Percentiles rank a stretch among this genome's conserved stretches.
These are phyloP conservation scores for Carex pumila DNA, from an alignment of 176 grass and related monocot genomes.

Conservation along the genomic window DNA sequence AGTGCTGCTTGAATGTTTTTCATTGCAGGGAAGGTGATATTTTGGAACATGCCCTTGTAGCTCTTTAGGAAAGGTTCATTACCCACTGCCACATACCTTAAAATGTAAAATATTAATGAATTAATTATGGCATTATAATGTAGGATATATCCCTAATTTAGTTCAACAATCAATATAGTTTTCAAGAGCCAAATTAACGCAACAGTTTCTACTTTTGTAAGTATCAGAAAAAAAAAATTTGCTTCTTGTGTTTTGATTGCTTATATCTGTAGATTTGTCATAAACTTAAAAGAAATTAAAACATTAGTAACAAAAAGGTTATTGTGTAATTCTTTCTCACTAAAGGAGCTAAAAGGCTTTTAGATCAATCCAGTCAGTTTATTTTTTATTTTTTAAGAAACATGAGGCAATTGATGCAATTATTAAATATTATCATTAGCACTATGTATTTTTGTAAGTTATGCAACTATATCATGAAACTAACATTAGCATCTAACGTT, in stretches of 20 bases:
- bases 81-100: conserved; percentile 64
- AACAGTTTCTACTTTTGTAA: not conserved
- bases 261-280: not conserved
- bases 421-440: not conserved
- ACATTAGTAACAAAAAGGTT: not conserved
- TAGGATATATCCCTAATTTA: not conserved
- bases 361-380: not conserved
- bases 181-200: not conserved
- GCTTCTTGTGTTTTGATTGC: not conserved
- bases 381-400: not conserved
- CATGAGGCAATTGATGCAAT: not conserved
- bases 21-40: conserved; percentile 51
- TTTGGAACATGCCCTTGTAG: conserved; percentile 75
- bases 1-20: conserved; percentile 89
- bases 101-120: not conserved
- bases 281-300: not conserved
- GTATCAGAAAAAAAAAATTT: not conserved
- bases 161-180: not conserved
- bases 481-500: not conserved
- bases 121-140: not conserved
- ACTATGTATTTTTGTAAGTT: not conserved
- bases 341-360: not conserved
- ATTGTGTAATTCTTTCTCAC: not conserved
- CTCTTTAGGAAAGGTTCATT: conserved; percentile 93
- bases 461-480: not conserved